Evolutionary conservation across 306 rosid species (phyloP).

Genomic region (Luffa aegyptiaca): DNA sequence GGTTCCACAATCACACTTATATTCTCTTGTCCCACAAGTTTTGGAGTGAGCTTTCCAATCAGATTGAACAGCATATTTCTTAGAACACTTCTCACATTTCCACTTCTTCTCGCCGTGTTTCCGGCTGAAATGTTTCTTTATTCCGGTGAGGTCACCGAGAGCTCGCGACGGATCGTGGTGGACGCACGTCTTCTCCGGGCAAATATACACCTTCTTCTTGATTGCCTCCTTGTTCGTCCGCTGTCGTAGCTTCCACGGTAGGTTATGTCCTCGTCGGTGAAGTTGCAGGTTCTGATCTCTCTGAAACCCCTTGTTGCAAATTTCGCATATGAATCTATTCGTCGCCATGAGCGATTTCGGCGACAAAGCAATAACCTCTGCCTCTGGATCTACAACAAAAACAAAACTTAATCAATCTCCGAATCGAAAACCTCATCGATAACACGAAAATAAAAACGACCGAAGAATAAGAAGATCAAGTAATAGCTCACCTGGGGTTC

Average conservation of each 20-base stretch:
- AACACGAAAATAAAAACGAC: not conserved
- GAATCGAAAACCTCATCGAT: no score
- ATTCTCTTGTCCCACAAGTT: constrained; percentile 93
- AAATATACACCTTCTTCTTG: constrained; percentile 75
- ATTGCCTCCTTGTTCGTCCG: constrained; percentile 58
- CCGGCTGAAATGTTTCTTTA: constrained; percentile 85
- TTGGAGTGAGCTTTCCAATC: constrained; percentile 98
- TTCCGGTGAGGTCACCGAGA: constrained; percentile 89
- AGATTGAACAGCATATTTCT: constrained; percentile 91
- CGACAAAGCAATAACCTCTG: constrained; percentile 80
- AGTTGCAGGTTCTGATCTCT: constrained; percentile 96
- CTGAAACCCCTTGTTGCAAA: constrained; percentile 96
- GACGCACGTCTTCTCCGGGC: constrained; percentile 82
- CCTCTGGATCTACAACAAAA: constrained; percentile 72
- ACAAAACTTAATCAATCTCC: not conserved
- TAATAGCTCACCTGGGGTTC: constrained; percentile 60
- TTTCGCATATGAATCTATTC: constrained; percentile 79
- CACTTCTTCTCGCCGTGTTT: constrained; percentile 98
- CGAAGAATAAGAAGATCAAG: not conserved
- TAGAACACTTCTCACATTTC: constrained; percentile 94
- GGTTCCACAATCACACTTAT: constrained; percentile 92
- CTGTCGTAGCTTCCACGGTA: constrained; percentile 82
- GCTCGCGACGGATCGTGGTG: constrained; percentile 84
- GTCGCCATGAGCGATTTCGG: constrained; percentile 95
- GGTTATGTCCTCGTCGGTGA: constrained; percentile 84